Base-by-base conservation (phyloP, 2,329 filamentous ascomycete genomes). In the Pezicula rhizophila region DNA sequence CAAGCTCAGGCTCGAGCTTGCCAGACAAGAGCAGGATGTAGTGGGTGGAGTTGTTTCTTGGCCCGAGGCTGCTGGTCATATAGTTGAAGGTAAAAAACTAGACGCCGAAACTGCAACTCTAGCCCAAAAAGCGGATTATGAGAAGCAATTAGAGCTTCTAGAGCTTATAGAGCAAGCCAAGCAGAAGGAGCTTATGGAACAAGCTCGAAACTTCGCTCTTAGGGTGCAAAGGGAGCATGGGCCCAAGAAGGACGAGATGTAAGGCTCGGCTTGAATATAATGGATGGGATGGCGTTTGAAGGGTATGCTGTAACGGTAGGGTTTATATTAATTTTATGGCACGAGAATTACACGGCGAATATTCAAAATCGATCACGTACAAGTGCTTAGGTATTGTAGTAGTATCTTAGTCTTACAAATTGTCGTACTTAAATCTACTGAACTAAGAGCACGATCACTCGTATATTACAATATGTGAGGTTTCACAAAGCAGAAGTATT, bases 191-290 rank as follows among this genome's bases (percentile, higher is more conserved):
- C n/a, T 42, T 20, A 28, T 26, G 4, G 40, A 42, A 8, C 40
- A 42, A 10, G 40, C 40, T 25, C 12, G 8, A 8, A 42, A 42
- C 25, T 42, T 42, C n/a, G 40, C 40, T 11, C 12, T 15, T 15
- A 42, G 40, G 26, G 40, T 42, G 4, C 40, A 42, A 26, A 20
- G 20, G 4, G 40, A 42, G 40, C 40, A 42, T 42, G 40, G 10
- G 23, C 15, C 26, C 5, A 34, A 15, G 33, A 42, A 45, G 25
- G 48, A 54, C 26, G 50, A 63, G 51, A 44, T 64, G 59, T 51
- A 57, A 59, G 2, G 11, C 28, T 31, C 11, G 11, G 28, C 2
- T 31, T 31, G 28, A 12, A 31, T 31, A 12, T 4, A 7, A 31
- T 11, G 28, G 28, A 12, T 31, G 4, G 28, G 11, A 31, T 31